Conservation (phyloP, 2,329 filamentous ascomycete genomes). For the Anthostomella pinea region DNA sequence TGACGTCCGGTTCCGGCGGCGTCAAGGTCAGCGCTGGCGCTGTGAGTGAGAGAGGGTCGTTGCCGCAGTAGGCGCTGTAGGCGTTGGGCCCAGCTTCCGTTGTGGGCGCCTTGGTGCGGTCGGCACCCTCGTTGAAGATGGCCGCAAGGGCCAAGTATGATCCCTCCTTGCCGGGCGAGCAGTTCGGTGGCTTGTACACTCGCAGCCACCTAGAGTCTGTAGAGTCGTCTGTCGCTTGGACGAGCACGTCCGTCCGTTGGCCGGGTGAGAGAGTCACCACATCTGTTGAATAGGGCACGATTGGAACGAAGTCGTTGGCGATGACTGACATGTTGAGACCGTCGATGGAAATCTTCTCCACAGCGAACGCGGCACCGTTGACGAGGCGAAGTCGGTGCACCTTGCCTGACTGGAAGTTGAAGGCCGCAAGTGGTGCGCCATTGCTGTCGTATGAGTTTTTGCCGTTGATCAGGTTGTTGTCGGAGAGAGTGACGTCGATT, state of each 20-base stretch:
- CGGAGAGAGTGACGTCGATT: constrained; percentile 18
- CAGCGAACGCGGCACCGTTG: constrained; percentile 37
- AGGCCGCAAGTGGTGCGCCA: constrained; percentile 20
- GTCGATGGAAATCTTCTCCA: constrained; percentile 39
- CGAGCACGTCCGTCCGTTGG: constrained; percentile 16
- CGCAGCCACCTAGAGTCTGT: constrained; percentile 18
- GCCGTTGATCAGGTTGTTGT: constrained; percentile 34
- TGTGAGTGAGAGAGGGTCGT: constrained; percentile 14
- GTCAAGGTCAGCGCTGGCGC: constrained; percentile 9
- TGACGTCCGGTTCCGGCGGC: constrained; percentile 10
- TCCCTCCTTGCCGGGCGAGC: constrained; percentile 12
- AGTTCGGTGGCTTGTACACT: constrained; percentile 19
- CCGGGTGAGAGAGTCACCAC: constrained; percentile 15
- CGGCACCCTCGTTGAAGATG: constrained; percentile 18
- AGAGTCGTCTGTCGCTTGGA: constrained; percentile 9
- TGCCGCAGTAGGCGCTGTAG: constrained; percentile 19
- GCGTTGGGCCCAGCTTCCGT: constrained; percentile 10
- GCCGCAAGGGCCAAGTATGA: constrained; percentile 16
- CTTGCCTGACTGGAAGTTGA: constrained; percentile 34
- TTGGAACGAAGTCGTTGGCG: constrained; percentile 45
- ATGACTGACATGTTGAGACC: constrained; percentile 46
- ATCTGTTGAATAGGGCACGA: constrained; percentile 45
- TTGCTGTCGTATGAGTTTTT: constrained; percentile 36
- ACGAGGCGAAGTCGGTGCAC: constrained; percentile 40
- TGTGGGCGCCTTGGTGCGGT: constrained; percentile 7